Evolutionary conservation across 176 grass and related monocot genomes (phyloP), one percentile per base, ranked within the genome.

Genomic region (Saccharum spontaneum): DNA sequence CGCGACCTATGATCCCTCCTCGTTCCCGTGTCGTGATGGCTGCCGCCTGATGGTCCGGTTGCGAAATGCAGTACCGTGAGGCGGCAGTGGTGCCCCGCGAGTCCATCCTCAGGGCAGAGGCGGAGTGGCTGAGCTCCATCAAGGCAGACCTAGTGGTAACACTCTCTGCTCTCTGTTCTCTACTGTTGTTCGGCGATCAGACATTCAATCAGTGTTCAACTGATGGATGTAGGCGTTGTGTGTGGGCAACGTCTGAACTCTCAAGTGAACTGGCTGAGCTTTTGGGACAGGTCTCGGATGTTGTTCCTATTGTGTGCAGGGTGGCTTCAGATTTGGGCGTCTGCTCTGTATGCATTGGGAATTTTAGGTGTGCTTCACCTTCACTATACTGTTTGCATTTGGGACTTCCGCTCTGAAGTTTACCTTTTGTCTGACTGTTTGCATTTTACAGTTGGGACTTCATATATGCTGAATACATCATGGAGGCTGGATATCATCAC

Each of bases 391-490:
- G 59, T 62, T 24, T 62, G 59, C 59, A 26, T 62, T 62, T 62
- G 9, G 4, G 59, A 26, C 59, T 62, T 62, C 0, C 3, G 3
- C 3, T 62, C 23, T 62, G 59, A 26, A 62, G 59, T 67, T 46
- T n/a, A 14, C 17, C 61, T 59, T 86, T 31, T 72, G 54, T 48
- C 41, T 74, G 43, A 64, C 69, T 40, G 66, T 85, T 71, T 78
- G 1, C 85, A 24, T 69, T 89, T 83, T 88, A 81, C 86, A 95
- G 93, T 84, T 97, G 94, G 94, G 94, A 97, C 86, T 94, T 88
- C 82, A 97, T 97, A 89, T 97, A 97, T 55, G 88, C 94, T 71
- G 94, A 97, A 73, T 97, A 97, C 87, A 87, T 94, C 34, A 70
- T 92, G 88, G 92, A 40, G 14, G 86, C 92, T n/a, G 94, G 94